These are phyloP conservation scores for Boletales sp. DNA, from an alignment of 768 basidiomycete species.

Conservation along the genomic window DNA sequence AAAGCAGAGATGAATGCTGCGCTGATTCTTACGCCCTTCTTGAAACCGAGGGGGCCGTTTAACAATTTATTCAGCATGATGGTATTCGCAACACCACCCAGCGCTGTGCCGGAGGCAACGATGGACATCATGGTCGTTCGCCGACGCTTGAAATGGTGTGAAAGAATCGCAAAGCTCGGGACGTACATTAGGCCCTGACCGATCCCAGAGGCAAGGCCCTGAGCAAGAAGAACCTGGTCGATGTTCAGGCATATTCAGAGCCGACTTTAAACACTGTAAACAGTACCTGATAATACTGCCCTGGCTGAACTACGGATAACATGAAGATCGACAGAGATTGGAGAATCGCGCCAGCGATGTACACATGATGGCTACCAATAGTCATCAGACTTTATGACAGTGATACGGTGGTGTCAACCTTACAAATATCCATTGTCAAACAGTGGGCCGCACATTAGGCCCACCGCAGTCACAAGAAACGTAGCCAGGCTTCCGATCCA, in stretches of 20 bases:
- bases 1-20: slow-evolving; percentile 37
- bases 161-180: slow-evolving; percentile 39
- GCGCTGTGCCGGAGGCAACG: slow-evolving; percentile 42
- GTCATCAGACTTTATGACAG: neutral
- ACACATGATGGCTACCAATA: slow-evolving; percentile 10
- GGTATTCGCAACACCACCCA: slow-evolving; percentile 55
- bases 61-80: slow-evolving; percentile 53
- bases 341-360: slow-evolving; percentile 24
- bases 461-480: slow-evolving; percentile 17
- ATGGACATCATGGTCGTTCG: slow-evolving; percentile 45
- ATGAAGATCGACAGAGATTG: slow-evolving; percentile 34
- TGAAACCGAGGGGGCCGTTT: slow-evolving; percentile 45
- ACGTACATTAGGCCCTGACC: slow-evolving; percentile 44
- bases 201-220: slow-evolving; percentile 42
- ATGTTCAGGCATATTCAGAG: neutral
- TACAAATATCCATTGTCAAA: slow-evolving; percentile 29
- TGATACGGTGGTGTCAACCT: neutral
- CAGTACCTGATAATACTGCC: slow-evolving; percentile 9
- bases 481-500: slow-evolving; percentile 24
- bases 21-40: slow-evolving; percentile 35
- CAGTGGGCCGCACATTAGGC: slow-evolving; percentile 22
- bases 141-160: slow-evolving; percentile 42
- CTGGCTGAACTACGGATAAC: slow-evolving; percentile 34
- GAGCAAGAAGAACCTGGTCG: slow-evolving; percentile 39
- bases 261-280: neutral